Evolutionary conservation across 2,329 filamentous ascomycete genomes (phyloP).

Genomic region (Paraphaeosphaeria sporulosa): DNA sequence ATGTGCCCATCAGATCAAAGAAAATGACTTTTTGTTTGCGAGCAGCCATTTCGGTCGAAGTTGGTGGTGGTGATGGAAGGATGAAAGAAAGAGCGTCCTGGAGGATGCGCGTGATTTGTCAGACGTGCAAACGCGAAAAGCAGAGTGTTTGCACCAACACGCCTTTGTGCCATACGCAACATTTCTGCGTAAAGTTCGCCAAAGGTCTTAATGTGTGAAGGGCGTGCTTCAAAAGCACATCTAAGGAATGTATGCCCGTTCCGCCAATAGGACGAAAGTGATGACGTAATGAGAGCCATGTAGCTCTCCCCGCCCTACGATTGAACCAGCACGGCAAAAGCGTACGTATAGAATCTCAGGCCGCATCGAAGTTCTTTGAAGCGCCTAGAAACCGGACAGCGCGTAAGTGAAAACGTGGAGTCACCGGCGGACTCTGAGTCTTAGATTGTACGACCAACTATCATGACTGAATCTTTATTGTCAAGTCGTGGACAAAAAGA

Average conservation of each 20-base stretch:
- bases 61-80: not conserved
- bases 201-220: too few relatives aligned
- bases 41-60: slow-evolving; percentile 2
- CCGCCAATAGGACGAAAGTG: not conserved
- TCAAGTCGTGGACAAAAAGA: slow-evolving; percentile 1
- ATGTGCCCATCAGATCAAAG: slow-evolving; percentile 68
- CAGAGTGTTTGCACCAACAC: not conserved
- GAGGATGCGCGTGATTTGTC: not conserved
- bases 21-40: slow-evolving; percentile 54
- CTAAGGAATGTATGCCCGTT: not conserved
- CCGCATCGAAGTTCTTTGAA: too few relatives aligned
- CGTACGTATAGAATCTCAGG: too few relatives aligned
- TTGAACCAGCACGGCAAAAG: not conserved
- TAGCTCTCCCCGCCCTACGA: not conserved
- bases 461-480: not conserved
- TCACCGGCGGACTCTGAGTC: not conserved
- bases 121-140: not conserved
- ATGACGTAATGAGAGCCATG: slow-evolving; percentile 3
- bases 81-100: not conserved
- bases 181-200: too few relatives aligned
- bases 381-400: not conserved
- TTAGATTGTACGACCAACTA: too few relatives aligned
- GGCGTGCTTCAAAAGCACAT: not conserved
- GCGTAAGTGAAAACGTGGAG: not conserved
- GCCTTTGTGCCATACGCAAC: not conserved